A percentile compares a stretch with the other conserved stretches of the same genome.
These are phyloP conservation scores for Talaromyces sp. DNA, from an alignment of 2,329 filamentous ascomycete genomes.

Conservation along the genomic window DNA sequence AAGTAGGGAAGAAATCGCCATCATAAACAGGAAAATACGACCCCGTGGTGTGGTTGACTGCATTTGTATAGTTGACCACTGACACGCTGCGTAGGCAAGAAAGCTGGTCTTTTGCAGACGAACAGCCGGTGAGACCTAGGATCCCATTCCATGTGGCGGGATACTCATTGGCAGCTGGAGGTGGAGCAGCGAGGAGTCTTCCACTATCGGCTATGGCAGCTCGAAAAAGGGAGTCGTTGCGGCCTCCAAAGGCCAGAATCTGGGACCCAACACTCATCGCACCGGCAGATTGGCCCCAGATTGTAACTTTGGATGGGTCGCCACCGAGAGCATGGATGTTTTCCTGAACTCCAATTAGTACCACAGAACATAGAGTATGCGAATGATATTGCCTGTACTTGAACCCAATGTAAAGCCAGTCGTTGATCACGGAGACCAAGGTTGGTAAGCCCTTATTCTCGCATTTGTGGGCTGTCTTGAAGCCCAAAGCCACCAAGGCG, in stretches of 20 bases:
- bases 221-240: conserved; percentile 50
- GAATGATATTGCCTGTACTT: conserved; percentile 19
- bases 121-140: neutral
- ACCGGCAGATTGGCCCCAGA: conserved; percentile 55
- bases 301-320: conserved; percentile 22
- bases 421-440: conserved; percentile 45
- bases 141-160: neutral
- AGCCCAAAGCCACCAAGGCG: conserved; percentile 56
- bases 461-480: conserved; percentile 21
- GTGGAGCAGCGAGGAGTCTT: conserved; percentile 39
- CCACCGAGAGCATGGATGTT: conserved; percentile 9
- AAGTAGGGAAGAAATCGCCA: neutral
- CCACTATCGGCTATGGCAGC: conserved; percentile 48
- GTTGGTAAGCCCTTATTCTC: conserved; percentile 46
- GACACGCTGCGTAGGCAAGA: neutral
- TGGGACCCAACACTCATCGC: conserved; percentile 47
- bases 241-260: conserved; percentile 49
- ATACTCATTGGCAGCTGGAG: conserved; percentile 38
- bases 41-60: neutral
- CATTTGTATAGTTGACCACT: neutral
- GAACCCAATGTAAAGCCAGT: conserved; percentile 32
- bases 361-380: conserved; percentile 16
- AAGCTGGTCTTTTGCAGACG: neutral
- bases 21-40: neutral
- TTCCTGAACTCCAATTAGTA: conserved; percentile 28